A percentile compares a stretch with the other conserved stretches of the same genome.
These are phyloP conservation scores for Ramularia endophylla DNA, from an alignment of 2,329 filamentous ascomycete genomes.

Conservation along the genomic window DNA sequence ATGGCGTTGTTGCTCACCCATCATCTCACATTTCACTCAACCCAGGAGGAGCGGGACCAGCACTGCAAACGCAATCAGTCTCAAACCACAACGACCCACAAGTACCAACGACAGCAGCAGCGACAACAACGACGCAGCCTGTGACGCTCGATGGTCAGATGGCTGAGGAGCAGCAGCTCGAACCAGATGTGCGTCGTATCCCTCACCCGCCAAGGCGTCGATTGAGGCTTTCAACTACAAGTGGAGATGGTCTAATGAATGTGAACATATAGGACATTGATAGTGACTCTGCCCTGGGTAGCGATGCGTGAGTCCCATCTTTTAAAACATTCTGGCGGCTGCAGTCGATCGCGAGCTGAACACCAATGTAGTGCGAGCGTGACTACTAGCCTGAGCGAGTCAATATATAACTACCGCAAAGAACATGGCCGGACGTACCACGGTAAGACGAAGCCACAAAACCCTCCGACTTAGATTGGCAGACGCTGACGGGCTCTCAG, in stretches of 20 bases:
- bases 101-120: not conserved
- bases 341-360: conserved; percentile 1
- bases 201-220: not conserved
- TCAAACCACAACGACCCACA: conserved; percentile 1
- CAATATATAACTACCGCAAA: conserved; percentile 32
- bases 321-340: no score
- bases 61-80: conserved; percentile 2
- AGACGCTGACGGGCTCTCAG: conserved; percentile 13
- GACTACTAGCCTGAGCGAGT: conserved; percentile 31
- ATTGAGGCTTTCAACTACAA: not conserved
- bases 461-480: no score
- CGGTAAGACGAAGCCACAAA: conserved; percentile 23
- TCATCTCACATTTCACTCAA: not conserved
- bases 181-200: conserved; percentile 30
- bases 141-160: conserved; percentile 15
- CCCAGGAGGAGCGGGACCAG: not conserved
- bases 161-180: conserved; percentile 32
- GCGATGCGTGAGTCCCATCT: conserved; percentile 26
- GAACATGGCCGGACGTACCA: conserved; percentile 36
- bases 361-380: conserved; percentile 26
- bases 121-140: no score
- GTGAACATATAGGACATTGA: conserved; percentile 22
- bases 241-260: conserved; percentile 8
- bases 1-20: conserved; percentile 1
- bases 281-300: conserved; percentile 31